These are phyloP conservation scores for Pichia kluyveri DNA, from an alignment of 805 yeast species.

Conservation along the genomic window DNA sequence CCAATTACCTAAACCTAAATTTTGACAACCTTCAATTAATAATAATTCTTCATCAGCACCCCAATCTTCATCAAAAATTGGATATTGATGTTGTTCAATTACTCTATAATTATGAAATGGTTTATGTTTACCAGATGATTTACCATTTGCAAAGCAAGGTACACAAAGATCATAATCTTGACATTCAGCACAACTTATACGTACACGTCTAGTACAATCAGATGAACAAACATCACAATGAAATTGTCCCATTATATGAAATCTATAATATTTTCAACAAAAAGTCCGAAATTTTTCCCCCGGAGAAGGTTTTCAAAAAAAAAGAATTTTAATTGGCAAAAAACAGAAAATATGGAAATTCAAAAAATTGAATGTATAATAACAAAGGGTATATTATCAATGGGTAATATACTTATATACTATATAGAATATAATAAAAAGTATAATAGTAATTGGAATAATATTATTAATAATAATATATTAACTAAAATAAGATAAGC, in stretches of 20 bases:
- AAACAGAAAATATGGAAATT: too few species aligned
- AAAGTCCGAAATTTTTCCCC: neutral
- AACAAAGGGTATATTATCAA: too few species aligned
- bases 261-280: too few species aligned
- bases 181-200: slow-evolving; percentile 89
- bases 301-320: neutral
- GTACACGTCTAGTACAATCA: slow-evolving; percentile 86
- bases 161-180: slow-evolving; percentile 95
- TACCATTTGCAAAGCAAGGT: slow-evolving; percentile 88
- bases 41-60: slow-evolving; percentile 97
- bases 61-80: slow-evolving; percentile 86
- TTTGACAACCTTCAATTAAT: slow-evolving; percentile 85
- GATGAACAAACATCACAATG: slow-evolving; percentile 97
- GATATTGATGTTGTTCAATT: slow-evolving; percentile 90
- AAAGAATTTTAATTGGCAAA: too few species aligned
- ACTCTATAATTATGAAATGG: slow-evolving; percentile 92
- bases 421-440: too few species aligned
- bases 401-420: too few species aligned
- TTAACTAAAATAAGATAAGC: too few species aligned
- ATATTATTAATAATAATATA: too few species aligned
- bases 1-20: slow-evolving; percentile 93
- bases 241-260: slow-evolving; percentile 36
- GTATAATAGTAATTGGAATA: too few species aligned
- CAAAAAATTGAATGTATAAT: too few species aligned
- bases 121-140: slow-evolving; percentile 72